Percentiles rank a stretch among this genome's conserved stretches.
These are phyloP conservation scores for Arachis stenosperma DNA, from an alignment of 306 rosid genomes.

Conservation along the genomic window DNA sequence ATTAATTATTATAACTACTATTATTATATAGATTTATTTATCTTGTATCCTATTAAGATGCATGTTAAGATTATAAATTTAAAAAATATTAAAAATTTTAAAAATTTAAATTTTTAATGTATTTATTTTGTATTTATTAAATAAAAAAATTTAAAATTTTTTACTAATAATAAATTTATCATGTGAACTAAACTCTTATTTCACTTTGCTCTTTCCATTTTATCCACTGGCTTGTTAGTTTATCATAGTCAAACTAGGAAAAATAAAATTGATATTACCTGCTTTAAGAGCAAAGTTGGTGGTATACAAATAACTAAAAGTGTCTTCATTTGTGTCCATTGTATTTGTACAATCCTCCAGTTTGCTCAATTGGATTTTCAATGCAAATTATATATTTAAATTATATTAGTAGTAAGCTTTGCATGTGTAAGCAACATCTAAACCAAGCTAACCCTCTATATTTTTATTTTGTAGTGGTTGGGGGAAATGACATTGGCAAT, in stretches of 20 bases:
- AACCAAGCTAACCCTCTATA: constrained; percentile 5
- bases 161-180: too few relatives aligned
- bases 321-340: constrained; percentile 4
- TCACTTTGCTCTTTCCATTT: background rate
- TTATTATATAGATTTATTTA: background rate
- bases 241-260: constrained; percentile 36
- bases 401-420: background rate
- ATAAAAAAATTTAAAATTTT: too few relatives aligned
- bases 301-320: constrained; percentile 11
- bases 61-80: too few relatives aligned
- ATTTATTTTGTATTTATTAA: too few relatives aligned
- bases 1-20: constrained; percentile 21
- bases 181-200: too few relatives aligned
- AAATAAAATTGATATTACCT: background rate
- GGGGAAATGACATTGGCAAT: constrained; percentile 20
- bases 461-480: constrained; percentile 34
- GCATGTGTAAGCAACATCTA: background rate
- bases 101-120: too few relatives aligned
- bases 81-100: too few relatives aligned
- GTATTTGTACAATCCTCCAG: background rate
- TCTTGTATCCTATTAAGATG: too few relatives aligned
- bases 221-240: background rate
- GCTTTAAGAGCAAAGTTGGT: background rate
- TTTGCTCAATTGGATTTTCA: background rate
- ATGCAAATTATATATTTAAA: constrained; percentile 9